Evolutionary conservation across 2,329 filamentous ascomycete genomes (phyloP).

Genomic region (Trichocomaceae sp.): DNA sequence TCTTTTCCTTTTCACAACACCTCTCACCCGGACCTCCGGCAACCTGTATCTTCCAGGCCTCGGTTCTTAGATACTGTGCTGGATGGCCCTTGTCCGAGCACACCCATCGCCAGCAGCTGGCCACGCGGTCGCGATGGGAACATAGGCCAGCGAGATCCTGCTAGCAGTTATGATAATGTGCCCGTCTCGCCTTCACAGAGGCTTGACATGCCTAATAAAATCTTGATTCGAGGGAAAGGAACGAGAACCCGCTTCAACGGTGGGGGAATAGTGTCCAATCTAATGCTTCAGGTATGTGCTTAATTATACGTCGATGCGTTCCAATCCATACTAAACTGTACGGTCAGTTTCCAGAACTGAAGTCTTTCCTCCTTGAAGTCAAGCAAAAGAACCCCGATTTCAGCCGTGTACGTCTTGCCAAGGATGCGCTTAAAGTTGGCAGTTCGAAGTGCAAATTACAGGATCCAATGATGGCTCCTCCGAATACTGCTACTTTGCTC

Average conservation of each 20-base stretch:
- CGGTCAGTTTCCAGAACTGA: constrained; percentile 33
- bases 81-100: constrained; percentile 9
- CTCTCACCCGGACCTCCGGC: not conserved
- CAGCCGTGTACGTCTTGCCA: constrained; percentile 27
- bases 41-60: constrained; percentile 1
- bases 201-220: constrained; percentile 27
- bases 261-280: constrained; percentile 33
- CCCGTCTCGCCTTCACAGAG: constrained; percentile 26
- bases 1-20: not conserved
- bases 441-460: constrained; percentile 27
- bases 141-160: not conserved
- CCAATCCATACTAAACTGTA: not conserved
- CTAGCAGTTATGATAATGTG: constrained; percentile 14
- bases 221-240: constrained; percentile 33
- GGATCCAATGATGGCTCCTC: constrained; percentile 22
- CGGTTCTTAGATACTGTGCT: constrained; percentile 14
- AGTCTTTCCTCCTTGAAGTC: constrained; percentile 33
- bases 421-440: constrained; percentile 28
- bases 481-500: constrained; percentile 25
- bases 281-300: constrained; percentile 32
- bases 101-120: not conserved
- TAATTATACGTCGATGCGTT: not conserved
- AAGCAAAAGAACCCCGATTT: constrained; percentile 31
- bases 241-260: constrained; percentile 38
- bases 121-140: not conserved